Base-by-base conservation (phyloP, 164 flowering plant genomes). In the Echeveria elegans region DNA sequence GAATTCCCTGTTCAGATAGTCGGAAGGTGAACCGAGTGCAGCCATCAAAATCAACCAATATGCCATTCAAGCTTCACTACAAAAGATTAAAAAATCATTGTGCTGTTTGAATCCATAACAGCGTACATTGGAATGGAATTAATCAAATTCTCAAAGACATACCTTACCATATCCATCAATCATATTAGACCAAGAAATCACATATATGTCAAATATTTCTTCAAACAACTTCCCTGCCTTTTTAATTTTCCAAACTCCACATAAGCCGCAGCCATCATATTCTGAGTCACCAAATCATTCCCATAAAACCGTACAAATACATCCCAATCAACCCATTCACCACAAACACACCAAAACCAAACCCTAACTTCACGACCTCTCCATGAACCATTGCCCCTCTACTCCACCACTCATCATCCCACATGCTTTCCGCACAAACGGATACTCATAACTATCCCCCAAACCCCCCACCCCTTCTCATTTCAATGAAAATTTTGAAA, bases 141-240 rank as follows among this genome's bases (percentile, higher is more conserved):
- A 37, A 37, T 6, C 40, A 37, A 37, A 2, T 76, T 72, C 26
- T 69, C 74, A 52, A 72, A 69, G 63, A 69, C 47, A 77, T 75
- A 30, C 64, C 41, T 53, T 53, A 29, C 59, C 59, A 53, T 53
- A 53, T 3, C 29, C 59, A 53, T 53, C 59, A 53, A 53, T 53
- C 59, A 53, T 53, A 53, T 23, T 24, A 14, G 29, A 23, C 59
- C 59, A 53, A 23, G 59, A 53, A 24, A 53, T 53, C 15, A 26
- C 28, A 53, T 53, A 4, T 53, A 14, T 53, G 24, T 75, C 78
- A 24, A 76, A 77, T 48, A 40, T 72, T 34, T 64, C 40, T 38
- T 37, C 41, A 64, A 47, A 66, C 38, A 64, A 18, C 31, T 38
- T 37, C 63, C 28, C 24, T 15, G 59, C 59, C 30, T 53, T 29